Evolutionary conservation across 169 alveolate genomes (phyloP).

Genomic region (Eimeria praecox): DNA sequence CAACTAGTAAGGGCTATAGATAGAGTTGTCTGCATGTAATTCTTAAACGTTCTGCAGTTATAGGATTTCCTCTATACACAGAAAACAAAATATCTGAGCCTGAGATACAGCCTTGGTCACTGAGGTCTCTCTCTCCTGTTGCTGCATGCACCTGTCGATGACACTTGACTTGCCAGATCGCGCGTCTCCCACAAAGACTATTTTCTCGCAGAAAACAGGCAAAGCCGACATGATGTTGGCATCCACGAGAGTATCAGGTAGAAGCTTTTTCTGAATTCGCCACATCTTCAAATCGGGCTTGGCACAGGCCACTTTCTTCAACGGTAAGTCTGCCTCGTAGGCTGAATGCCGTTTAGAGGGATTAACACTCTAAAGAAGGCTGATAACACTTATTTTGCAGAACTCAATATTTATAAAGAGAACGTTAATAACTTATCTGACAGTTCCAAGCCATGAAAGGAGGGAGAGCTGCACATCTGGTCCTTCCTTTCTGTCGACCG

Average conservation of each 20-base stretch:
- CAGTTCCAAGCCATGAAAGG: neutral
- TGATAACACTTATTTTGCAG: neutral
- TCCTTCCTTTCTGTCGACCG: neutral
- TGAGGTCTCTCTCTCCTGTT: conserved; percentile 7
- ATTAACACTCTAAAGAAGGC: neutral
- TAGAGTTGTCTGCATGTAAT: neutral
- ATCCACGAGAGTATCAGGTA: neutral
- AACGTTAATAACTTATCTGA: neutral
- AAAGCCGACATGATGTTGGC: conserved; percentile 46
- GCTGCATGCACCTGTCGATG: conserved; percentile 54
- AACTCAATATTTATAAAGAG: neutral
- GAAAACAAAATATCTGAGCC: neutral
- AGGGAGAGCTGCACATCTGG: neutral
- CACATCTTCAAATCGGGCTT: conserved; percentile 1
- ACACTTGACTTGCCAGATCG: conserved; percentile 59
- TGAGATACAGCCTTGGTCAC: neutral
- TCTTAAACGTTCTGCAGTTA: neutral
- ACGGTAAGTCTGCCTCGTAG: neutral
- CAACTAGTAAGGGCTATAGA: no score
- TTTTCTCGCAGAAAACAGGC: conserved; percentile 51
- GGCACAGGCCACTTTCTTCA: neutral
- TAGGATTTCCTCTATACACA: neutral
- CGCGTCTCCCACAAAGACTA: conserved; percentile 59
- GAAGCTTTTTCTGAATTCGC: neutral
- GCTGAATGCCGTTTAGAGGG: neutral